Base-by-base conservation (phyloP, 495 filamentous ascomycete species). In the Copromyces sp. region DNA sequence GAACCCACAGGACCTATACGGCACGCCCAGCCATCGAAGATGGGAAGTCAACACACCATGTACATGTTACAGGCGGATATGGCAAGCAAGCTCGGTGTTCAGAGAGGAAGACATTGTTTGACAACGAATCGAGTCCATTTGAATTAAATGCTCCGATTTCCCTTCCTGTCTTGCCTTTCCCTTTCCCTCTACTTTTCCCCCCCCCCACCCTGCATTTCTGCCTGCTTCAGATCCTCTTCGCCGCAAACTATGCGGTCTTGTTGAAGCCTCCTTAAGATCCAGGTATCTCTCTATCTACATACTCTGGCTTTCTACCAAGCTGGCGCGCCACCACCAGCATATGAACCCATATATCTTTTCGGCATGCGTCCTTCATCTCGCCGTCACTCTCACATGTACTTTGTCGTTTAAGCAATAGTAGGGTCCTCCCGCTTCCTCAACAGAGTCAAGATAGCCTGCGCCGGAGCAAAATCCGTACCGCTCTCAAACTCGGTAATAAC, bases 401-500 rank as follows among this genome's bases (percentile, higher is more conserved):
- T 24, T 72, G 38, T 14, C 39, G 39, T 70, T 79, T 70, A 81
- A 39, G 76, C 78, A 74, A 80, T 83, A 39, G 81, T 80, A 71
- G 83, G 83, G 68, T 86, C 84, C 72, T 86, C 84, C 72, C 83
- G 82, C 77, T 83, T 86, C 73, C 83, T 78, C 72, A 86, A 76
- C 72, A 86, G 78, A 42, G 82, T 80, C 38, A 90, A 86, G 20
- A 97, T 94, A 14, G 93, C 93, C 74, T 91, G 94, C 3, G 95
- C 93, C 39, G 94, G 92, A 74, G 97, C 85, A 73, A 87, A 91
- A 44, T 95, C 95, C 11, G 78, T 76, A 4, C 78, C 79, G 42
- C 75, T 78, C 77, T 82, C 80, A 84, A 93, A 90, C 82, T 99
- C 95, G 3, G 94, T 97, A 35, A 98, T 88, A 35, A 98, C 90